A percentile compares a stretch with the other conserved stretches of the same genome.
Evolutionary conservation across 306 rosid species (phyloP).

Genomic region (Ceratonia siliqua): DNA sequence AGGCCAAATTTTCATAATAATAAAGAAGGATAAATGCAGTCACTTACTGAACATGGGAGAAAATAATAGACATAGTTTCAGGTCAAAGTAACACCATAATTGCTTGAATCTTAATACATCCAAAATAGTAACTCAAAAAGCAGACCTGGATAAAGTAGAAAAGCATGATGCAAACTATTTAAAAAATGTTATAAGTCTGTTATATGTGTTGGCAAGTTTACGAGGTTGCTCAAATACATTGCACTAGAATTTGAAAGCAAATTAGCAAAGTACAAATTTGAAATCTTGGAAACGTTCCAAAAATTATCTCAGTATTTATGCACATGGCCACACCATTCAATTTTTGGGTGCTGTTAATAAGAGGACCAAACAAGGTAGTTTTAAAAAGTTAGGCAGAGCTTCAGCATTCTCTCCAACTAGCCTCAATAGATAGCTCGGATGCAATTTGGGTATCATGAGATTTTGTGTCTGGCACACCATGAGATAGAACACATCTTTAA

Average conservation of each 20-base stretch:
- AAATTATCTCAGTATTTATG: neutral
- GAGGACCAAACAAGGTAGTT: neutral
- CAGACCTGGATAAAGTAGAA: neutral
- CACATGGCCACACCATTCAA: neutral
- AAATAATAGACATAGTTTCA: neutral
- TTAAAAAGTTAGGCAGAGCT: neutral
- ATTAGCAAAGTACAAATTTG: neutral
- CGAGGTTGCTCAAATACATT: neutral
- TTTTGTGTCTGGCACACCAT: neutral
- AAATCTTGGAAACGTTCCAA: neutral
- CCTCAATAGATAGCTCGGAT: neutral
- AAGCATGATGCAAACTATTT: neutral
- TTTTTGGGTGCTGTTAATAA: neutral
- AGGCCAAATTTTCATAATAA: constrained; percentile 20
- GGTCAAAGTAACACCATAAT: neutral
- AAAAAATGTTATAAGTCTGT: neutral
- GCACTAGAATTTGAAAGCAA: neutral
- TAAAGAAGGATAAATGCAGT: neutral
- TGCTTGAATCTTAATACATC: neutral
- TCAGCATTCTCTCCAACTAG: neutral
- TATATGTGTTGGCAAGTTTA: neutral
- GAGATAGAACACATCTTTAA: neutral
- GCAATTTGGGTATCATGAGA: neutral
- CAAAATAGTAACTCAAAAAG: neutral
- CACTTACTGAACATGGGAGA: neutral